Conservation (phyloP, 345 rosid genomes). For the Eucalyptus erythrocorys region DNA sequence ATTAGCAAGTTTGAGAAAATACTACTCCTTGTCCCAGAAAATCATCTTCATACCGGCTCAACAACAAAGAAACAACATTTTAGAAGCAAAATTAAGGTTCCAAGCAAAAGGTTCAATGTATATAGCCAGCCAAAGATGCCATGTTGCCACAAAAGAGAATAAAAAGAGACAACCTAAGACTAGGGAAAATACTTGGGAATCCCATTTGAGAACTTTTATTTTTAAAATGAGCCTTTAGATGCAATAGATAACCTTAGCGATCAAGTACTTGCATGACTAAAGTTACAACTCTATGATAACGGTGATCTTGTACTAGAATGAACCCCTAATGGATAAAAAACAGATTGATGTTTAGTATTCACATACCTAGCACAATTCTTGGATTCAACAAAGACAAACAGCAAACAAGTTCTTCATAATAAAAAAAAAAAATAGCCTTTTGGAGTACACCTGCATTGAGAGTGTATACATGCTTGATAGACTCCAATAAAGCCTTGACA, state of each 20-base stretch:
- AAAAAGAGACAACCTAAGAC: background rate
- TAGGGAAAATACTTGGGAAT: background rate
- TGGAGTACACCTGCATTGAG: constrained; percentile 27
- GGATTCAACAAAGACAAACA: constrained; percentile 38
- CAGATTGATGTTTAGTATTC: background rate
- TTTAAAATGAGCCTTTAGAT: background rate
- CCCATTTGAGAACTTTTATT: background rate
- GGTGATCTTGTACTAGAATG: background rate
- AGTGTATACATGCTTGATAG: constrained; percentile 30
- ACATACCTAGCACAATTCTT: constrained; percentile 45
- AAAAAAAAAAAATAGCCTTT: constrained; percentile 24
- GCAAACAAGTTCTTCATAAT: constrained; percentile 40
- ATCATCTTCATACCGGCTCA: constrained; percentile 42
- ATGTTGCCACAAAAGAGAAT: background rate
- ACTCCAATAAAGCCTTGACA: constrained; percentile 25
- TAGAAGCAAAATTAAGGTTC: background rate
- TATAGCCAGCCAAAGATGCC: background rate
- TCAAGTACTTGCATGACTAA: background rate
- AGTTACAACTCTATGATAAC: background rate
- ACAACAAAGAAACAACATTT: background rate
- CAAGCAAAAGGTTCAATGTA: background rate
- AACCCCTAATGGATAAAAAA: background rate
- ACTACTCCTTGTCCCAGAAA: constrained; percentile 50
- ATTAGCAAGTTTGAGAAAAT: constrained; percentile 56
- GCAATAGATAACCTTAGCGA: background rate